Evolutionary conservation across 75 land plant genomes (phyloP).

Genomic region (Cryptomeria japonica): DNA sequence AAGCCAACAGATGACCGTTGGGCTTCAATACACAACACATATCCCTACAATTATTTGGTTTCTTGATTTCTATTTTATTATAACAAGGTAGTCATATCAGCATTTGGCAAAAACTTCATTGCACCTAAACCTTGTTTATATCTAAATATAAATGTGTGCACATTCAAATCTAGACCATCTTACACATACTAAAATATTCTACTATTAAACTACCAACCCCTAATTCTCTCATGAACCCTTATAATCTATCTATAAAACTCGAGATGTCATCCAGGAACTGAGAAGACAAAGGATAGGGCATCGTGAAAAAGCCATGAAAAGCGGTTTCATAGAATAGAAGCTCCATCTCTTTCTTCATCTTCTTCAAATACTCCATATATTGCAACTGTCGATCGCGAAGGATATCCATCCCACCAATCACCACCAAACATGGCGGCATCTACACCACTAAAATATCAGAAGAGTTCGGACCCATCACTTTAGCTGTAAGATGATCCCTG

Average conservation of each 20-base stretch:
- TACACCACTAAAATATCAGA: constrained; percentile 16
- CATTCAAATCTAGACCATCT: too few relatives aligned
- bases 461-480: constrained; percentile 14
- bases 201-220: too few relatives aligned
- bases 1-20: too few relatives aligned
- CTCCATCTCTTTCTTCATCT: constrained; percentile 31
- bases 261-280: background rate
- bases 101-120: too few relatives aligned
- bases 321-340: constrained; percentile 29
- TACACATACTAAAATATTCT: too few relatives aligned
- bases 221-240: too few relatives aligned
- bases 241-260: background rate
- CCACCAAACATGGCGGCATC: constrained; percentile 52
- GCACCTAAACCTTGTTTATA: too few relatives aligned
- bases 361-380: constrained; percentile 36
- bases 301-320: constrained; percentile 29
- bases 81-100: too few relatives aligned
- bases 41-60: too few relatives aligned
- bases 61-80: too few relatives aligned
- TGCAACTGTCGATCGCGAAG: constrained; percentile 53
- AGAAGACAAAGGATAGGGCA: background rate
- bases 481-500: constrained; percentile 50
- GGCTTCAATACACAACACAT: too few relatives aligned
- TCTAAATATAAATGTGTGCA: too few relatives aligned
- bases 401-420: constrained; percentile 53